Evolutionary conservation across 495 filamentous ascomycete species (phyloP), one percentile per base, ranked within the genome.

Genomic region (Penicillium bovifimosum): DNA sequence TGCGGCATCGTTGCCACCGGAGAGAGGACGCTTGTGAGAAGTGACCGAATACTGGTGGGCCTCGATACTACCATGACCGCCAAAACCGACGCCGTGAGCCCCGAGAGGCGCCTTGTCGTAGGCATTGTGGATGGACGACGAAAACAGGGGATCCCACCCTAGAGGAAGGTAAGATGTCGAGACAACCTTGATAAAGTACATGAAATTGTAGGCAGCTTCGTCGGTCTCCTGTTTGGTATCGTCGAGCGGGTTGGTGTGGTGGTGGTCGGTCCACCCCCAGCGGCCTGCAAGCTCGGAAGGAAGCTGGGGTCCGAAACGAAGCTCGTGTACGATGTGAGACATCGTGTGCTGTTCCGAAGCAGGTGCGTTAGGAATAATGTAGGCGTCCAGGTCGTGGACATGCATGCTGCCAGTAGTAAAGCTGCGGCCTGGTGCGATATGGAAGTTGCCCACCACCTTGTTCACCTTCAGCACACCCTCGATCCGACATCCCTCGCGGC

Each of bases 131-230:
- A 76, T 52, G 27, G 70, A 55, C 13, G 71, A 55, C 1, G 74
- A 77, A 53, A 66, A 67, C 24, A 72, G 64, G 39, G 74, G 72
- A 41, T 85, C 79, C 90, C 89, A 91, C 14, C 90, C 89, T 5
- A 98, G 77, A 1, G 93, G 92, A 6, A 97, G 79, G 61, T 96
- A 99, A 2, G 88, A 89, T 13, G 93, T 99, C 8, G 86, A 87
- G 32, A 99, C 93, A 40, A 99, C 91, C 73, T 99, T 99, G 68
- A 99, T 78, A 66, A 97, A 99, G 76, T 99, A 99, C 91, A 96
- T 96, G 65, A 85, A 99, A 70, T 96, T 99, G 77, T 78, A 96
- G 34, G 84, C 86, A 44, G 86, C 81, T 57, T 96, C 90, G 18
- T 83, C 71, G 9, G 91, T 92, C 39, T 73, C 65, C 75, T 96